phyloP scores from a whole-genome alignment of 768 basidiomycete genomes.

The Austroboletus eburneus region DNA sequence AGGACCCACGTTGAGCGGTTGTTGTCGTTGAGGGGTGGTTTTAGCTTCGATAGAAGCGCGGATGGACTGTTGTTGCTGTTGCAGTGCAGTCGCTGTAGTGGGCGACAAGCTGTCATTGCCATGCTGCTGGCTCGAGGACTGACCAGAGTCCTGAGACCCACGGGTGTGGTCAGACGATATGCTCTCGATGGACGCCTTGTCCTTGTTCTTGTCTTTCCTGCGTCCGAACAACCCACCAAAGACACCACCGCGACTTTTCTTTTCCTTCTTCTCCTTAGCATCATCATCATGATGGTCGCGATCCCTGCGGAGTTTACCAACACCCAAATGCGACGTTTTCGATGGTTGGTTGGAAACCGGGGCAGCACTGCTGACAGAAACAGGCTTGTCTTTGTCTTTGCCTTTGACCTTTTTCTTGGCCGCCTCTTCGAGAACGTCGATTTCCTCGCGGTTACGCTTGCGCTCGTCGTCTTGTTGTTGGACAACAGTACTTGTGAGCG shows the following conservation, averaged over 20 bases:
- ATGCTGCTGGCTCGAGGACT: slow-evolving; percentile 44
- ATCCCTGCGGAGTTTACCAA: slow-evolving; percentile 44
- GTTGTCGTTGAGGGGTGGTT: slow-evolving; percentile 20
- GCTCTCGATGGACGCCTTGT: slow-evolving; percentile 49
- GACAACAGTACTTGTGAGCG: slow-evolving; percentile 38
- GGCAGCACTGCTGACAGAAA: slow-evolving; percentile 25
- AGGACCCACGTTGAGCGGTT: slow-evolving; percentile 20
- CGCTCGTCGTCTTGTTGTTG: slow-evolving; percentile 51
- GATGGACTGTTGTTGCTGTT: slow-evolving; percentile 51
- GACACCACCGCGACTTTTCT: slow-evolving; percentile 66
- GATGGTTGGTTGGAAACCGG: slow-evolving; percentile 25
- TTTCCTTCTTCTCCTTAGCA: slow-evolving; percentile 56
- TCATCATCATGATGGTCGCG: slow-evolving; percentile 40
- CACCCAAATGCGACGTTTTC: slow-evolving; percentile 10
- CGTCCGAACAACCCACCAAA: slow-evolving; percentile 74
- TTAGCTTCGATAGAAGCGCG: slow-evolving; percentile 18
- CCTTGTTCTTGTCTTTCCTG: slow-evolving; percentile 73
- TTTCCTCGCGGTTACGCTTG: slow-evolving; percentile 50
- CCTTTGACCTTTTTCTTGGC: slow-evolving; percentile 47
- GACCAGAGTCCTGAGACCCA: slow-evolving; percentile 62
- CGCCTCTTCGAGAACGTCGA: slow-evolving; percentile 40
- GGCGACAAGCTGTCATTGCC: slow-evolving; percentile 37
- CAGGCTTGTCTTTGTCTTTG: slow-evolving; percentile 46
- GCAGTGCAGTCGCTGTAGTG: slow-evolving; percentile 50
- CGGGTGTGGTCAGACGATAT: slow-evolving; percentile 47